Percentiles rank a stretch among this genome's conserved stretches.
Evolutionary conservation across 495 filamentous ascomycete genomes (phyloP).

Genomic region (Xylaria castorea): DNA sequence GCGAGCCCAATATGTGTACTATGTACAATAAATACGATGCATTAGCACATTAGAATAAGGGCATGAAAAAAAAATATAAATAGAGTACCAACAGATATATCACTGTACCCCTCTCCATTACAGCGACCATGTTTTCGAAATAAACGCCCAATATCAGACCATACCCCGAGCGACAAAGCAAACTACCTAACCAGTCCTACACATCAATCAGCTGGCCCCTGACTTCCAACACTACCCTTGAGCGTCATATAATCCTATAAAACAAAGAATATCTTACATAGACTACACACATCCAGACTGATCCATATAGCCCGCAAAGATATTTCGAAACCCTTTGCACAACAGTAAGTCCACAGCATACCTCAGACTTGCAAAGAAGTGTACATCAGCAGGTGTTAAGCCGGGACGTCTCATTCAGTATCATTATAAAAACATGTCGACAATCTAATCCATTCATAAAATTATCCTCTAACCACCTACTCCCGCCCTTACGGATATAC

Average conservation of each 20-base stretch:
- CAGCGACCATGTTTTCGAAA: neutral
- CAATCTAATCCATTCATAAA: neutral
- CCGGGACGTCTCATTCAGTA: neutral
- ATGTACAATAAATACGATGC: neutral
- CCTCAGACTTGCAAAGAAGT: neutral
- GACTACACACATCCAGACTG: neutral
- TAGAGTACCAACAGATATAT: too few relatives aligned
- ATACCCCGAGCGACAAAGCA: neutral
- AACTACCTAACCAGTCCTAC: neutral
- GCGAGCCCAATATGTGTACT: neutral
- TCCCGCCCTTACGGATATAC: neutral
- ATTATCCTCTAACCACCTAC: neutral
- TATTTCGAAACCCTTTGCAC: neutral
- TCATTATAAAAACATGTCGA: neutral
- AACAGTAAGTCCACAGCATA: neutral
- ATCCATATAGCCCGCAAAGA: neutral
- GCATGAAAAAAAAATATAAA: neutral
- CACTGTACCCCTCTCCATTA: neutral
- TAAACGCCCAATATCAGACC: neutral
- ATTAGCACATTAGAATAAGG: neutral
- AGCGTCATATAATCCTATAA: neutral
- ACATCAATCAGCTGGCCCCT: neutral
- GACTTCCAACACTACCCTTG: neutral
- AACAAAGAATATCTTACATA: neutral
- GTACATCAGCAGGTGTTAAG: neutral